Evolutionary conservation across 192 early-diverging fungal genomes (phyloP), one percentile per base, ranked within the genome.

Genomic region (Radiomyces spectabilis): DNA sequence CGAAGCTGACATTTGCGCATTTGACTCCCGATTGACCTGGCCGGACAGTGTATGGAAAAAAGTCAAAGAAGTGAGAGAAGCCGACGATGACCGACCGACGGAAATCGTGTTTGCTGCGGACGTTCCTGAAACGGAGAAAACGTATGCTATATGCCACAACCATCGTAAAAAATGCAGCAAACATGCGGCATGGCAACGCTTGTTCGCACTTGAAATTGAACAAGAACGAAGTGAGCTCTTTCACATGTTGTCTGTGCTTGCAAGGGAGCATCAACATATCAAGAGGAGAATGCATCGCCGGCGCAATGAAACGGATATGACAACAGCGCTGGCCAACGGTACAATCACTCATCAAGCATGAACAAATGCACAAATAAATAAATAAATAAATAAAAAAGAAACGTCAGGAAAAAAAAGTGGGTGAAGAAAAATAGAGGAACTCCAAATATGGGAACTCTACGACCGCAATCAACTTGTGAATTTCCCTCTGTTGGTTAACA

Each of bases 141-240:
- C 24, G 21, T 46, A 43, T 6, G 52, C 51, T 16, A 51, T 73
- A 0, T 81, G 79, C 43, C 42, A 53, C 31, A 35, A 40, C 3
- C 59, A 33, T 1, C 62, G 40, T 27, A 41, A 65, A 15, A 52
- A 66, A n/a, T 81, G 79, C 47, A 61, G 66, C 34, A 61, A 63
- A 22, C 79, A 81, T 51, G 31, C 24, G 0, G 60, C 65, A 34
- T 81, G 79, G 79, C 74, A 78, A 37, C 76, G 49, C 13, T 38
- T 74, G 7, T 66, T 71, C 18, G 45, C 35, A 13, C 52, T 57
- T 10, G 74, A 75, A 29, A 58, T 76, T 32, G 74, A 72, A 4
- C 66, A 68, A 25, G 74, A 76, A 51, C 53, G 67, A 35, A 53
- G 31, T 45, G 75, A 64, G 24, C n/a, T n/a, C n/a, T n/a, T n/a